Evolutionary conservation across 306 rosid species (phyloP), one percentile per base, ranked within the genome.

Genomic region (Vigna radiata): DNA sequence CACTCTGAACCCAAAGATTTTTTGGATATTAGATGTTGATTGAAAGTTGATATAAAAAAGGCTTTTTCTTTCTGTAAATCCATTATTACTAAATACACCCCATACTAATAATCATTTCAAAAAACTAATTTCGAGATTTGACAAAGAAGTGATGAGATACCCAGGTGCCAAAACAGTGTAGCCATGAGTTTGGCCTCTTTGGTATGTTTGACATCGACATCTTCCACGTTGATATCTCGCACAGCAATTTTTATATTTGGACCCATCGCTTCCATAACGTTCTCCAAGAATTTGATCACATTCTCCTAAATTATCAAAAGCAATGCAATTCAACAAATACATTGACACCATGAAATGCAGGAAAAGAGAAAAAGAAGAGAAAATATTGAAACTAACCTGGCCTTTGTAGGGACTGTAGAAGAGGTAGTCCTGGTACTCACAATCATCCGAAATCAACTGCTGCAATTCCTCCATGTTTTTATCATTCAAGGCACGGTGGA

Each of bases 211-310:
- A 85, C 25, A 0, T 0, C 1, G 8, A 15, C 21, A 17, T n/a
- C 59, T 17, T 53, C 25, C 27, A 53, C 27, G 0, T 2, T 53
- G 27, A 53, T 18, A 2, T 18, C 29, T 54, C 29, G 1, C 29
- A 54, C 6, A 18, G 7, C 27, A 46, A 84, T 16, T 0, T 27
- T 73, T 16, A 79, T 54, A 69, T 50, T 81, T 13, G 75, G 19
- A 55, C 90, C 91, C 86, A 86, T 64, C 13, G 90, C 91, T 1
- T 84, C 90, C 83, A 77, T 84, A 50, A 68, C 74, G 15, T 14
- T 46, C 21, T 7, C 4, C 63, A 78, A 62, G 66, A 90, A 87
- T 0, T 29, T n/a, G 9, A 78, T 2, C 14, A 81, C 65, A 18
- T 5, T 67, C 89, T 87, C 36, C 33, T 23, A 6, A 55, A 21